A percentile compares a stretch with the other conserved stretches of the same genome.
Evolutionary conservation across 2,329 filamentous ascomycete genomes (phyloP).

Genomic region (Metarhizium robertsii): DNA sequence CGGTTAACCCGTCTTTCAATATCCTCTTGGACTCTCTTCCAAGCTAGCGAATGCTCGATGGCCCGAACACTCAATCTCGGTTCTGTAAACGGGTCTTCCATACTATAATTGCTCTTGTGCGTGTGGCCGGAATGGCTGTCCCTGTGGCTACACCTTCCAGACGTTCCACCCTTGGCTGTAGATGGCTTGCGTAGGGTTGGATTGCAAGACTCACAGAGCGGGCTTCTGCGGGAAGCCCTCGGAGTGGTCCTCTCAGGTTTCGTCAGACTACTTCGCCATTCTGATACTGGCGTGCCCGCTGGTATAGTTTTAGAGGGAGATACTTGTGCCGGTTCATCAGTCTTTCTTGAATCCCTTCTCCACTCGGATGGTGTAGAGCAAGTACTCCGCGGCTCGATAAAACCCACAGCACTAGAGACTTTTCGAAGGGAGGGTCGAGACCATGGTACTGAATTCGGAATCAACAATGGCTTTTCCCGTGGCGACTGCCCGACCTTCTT

Average conservation of each 20-base stretch:
- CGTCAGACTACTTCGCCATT: constrained; percentile 7
- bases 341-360: not conserved
- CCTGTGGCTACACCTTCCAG: constrained; percentile 3
- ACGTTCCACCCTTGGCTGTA: not conserved
- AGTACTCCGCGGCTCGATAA: not conserved
- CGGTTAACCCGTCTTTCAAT: constrained; percentile 4
- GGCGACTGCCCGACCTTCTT: constrained; percentile 1
- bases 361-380: not conserved
- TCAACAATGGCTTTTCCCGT: not conserved
- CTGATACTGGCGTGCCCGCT: constrained; percentile 4
- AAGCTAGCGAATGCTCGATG: constrained; percentile 18
- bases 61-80: constrained; percentile 17
- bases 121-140: constrained; percentile 1
- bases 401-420: not conserved
- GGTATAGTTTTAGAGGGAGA: not conserved
- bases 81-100: constrained; percentile 5
- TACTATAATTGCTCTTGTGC: not conserved
- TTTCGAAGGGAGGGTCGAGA: constrained; percentile 4
- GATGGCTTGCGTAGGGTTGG: not conserved
- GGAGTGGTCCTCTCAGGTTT: not conserved
- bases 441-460: constrained; percentile 2
- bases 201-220: constrained; percentile 9
- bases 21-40: constrained; percentile 12
- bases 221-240: not conserved
- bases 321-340: not conserved